Conservation (phyloP, 345 rosid genomes). For the Lenwebbia sp. region DNA sequence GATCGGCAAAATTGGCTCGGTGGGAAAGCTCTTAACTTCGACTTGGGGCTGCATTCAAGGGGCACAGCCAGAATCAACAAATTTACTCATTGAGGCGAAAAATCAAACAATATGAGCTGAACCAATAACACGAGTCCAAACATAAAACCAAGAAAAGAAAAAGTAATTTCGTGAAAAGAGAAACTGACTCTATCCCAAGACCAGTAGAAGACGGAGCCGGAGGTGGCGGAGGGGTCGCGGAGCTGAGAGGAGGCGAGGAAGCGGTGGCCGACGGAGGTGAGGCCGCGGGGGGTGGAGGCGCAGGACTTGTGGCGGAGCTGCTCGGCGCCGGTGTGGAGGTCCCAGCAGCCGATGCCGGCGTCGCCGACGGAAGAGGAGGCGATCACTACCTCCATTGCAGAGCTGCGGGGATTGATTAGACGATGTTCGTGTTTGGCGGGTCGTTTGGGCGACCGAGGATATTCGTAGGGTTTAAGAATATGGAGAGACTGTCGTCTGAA, state of each 20-base stretch:
- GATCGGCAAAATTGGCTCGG: slow-evolving; percentile 61
- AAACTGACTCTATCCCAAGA: slow-evolving; percentile 54
- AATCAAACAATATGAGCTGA: slow-evolving; percentile 2
- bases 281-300: slow-evolving; percentile 63
- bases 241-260: slow-evolving; percentile 72
- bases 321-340: slow-evolving; percentile 48
- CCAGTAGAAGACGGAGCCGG: slow-evolving; percentile 66
- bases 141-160: background rate
- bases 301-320: slow-evolving; percentile 57
- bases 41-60: slow-evolving; percentile 52
- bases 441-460: background rate
- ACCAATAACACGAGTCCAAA: background rate
- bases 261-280: slow-evolving; percentile 46
- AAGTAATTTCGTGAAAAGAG: background rate
- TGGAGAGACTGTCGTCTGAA: background rate
- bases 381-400: slow-evolving; percentile 24
- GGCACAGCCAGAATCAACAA: background rate
- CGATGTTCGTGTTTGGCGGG: background rate
- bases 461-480: background rate
- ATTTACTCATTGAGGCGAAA: background rate
- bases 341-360: slow-evolving; percentile 75
- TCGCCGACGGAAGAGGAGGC: slow-evolving; percentile 61
- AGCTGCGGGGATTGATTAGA: background rate
- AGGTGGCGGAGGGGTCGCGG: slow-evolving; percentile 38
- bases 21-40: slow-evolving; percentile 67